Conservation (phyloP, 2,329 filamentous ascomycete species). For the Aquanectria penicillioides region DNA sequence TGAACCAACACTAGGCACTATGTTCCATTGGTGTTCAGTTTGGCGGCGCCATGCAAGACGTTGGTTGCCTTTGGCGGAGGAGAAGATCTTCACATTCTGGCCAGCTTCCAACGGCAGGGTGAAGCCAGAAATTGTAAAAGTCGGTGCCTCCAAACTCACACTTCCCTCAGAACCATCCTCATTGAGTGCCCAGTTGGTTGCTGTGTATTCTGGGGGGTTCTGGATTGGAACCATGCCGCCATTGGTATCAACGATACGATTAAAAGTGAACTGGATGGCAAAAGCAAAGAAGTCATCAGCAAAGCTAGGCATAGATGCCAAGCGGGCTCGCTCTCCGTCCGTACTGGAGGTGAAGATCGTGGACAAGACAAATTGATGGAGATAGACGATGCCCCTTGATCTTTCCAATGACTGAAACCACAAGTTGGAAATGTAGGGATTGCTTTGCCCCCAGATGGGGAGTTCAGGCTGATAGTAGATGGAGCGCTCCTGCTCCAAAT, state of each 20-base stretch:
- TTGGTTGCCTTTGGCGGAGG: constrained; percentile 9
- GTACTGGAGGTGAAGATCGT: not conserved
- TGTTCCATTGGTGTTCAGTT: constrained; percentile 6
- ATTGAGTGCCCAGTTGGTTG: constrained; percentile 14
- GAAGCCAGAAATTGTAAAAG: constrained; percentile 24
- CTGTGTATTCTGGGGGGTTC: not conserved
- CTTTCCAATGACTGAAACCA: constrained; percentile 23
- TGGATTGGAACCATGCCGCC: constrained; percentile 2
- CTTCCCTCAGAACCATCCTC: constrained; percentile 14
- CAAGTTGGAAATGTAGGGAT: constrained; percentile 14
- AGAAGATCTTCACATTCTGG: not conserved
- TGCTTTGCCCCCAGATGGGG: constrained; percentile 23
- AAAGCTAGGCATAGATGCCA: constrained; percentile 5
- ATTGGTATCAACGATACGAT: constrained; percentile 21
- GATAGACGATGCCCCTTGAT: not conserved
- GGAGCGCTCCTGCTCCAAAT: constrained; percentile 21
- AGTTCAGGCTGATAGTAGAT: constrained; percentile 22
- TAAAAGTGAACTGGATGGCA: constrained; percentile 11
- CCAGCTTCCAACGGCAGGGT: constrained; percentile 11
- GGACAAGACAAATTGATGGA: constrained; percentile 18
- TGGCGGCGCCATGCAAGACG: constrained; percentile 22
- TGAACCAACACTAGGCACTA: constrained; percentile 7
- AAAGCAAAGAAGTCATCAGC: constrained; percentile 17
- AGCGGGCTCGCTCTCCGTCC: constrained; percentile 6
- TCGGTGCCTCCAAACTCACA: constrained; percentile 12